phyloP scores from a whole-genome alignment of 2,329 filamentous ascomycete genomes.

The Fonsecaea pugnacius region DNA sequence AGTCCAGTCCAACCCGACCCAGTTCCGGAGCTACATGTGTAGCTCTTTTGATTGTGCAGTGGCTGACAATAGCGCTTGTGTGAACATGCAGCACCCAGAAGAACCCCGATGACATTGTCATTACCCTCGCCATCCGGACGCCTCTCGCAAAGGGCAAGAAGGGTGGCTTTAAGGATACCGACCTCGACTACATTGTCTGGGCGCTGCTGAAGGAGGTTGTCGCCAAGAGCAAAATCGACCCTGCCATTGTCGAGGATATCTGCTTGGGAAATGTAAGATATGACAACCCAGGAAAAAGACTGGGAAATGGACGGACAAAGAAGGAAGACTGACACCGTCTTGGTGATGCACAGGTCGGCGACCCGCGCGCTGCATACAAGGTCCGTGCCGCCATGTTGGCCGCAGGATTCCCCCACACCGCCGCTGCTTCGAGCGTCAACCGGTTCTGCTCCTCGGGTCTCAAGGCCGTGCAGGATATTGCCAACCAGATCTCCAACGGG shows the following conservation, averaged over 20 bases:
- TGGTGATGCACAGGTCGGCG: slow-evolving; percentile 64
- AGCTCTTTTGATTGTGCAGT: neutral
- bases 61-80: neutral
- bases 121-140: slow-evolving; percentile 87
- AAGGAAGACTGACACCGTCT: slow-evolving; percentile 1
- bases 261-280: slow-evolving; percentile 81
- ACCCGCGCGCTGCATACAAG: slow-evolving; percentile 87
- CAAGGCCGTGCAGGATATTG: slow-evolving; percentile 93
- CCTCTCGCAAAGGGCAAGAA: slow-evolving; percentile 86
- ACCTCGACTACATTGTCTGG: slow-evolving; percentile 83
- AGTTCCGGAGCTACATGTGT: neutral
- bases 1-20: neutral
- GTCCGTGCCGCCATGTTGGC: slow-evolving; percentile 84
- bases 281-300: neutral
- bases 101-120: slow-evolving; percentile 95
- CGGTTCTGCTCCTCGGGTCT: slow-evolving; percentile 97
- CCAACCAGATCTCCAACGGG: slow-evolving; percentile 78
- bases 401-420: slow-evolving; percentile 91
- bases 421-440: slow-evolving; percentile 80
- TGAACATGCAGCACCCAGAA: slow-evolving; percentile 71
- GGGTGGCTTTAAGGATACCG: slow-evolving; percentile 93
- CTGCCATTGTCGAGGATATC: slow-evolving; percentile 82
- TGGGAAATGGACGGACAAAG: neutral
- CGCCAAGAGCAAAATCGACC: slow-evolving; percentile 75
- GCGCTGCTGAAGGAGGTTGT: slow-evolving; percentile 77